Evolutionary conservation across 2,329 filamentous ascomycete species (phyloP), one percentile per base, ranked within the genome.

Genomic region (Cordyceps cateniannulata): DNA sequence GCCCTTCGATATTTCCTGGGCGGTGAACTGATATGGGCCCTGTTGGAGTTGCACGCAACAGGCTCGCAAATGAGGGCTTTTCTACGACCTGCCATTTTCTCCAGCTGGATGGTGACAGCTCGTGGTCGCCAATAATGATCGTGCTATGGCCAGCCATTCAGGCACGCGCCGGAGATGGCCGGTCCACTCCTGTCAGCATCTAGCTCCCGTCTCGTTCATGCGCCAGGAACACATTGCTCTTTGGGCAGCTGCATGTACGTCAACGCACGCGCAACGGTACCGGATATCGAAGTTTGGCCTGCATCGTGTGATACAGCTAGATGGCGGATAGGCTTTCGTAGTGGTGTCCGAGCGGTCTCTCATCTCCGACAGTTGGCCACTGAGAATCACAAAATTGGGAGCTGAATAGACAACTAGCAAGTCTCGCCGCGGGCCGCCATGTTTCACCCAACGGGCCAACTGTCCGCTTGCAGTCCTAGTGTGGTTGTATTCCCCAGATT

Each of bases 151-250:
- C 51, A 25, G 24, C 25, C 35, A 51, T 59, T 10, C 56, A 51
- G 56, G 47, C 56, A 59, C 38, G 48, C 35, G 47, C 29, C 47
- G 27, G 25, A 32, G 32, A 49, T 32, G 44, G 22, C 45, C 8
- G 3, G 38, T 59, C 56, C 56, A 59, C 55, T 45, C 42, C 42
- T 29, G 56, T 51, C 56, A 59, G 47, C 55, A 25, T 44, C 47
- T 51, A 51, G 47, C 32, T 59, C 56, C 47, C 47, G 47, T 51
- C 56, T 35, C 18, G 48, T 22, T 32, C 55, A 47, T 42, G 45
- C 55, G 45, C 45, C 8, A 25, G 45, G 45, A 35, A 42, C 54
- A 38, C 20, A 20, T 27, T 25, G 10, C 27, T n/a, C 14, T 18
- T 25, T 48, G 8, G 22, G 27, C 9, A 47, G 16, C n/a, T 25